Evolutionary conservation across 163 green algal genomes (phyloP), one percentile per base, ranked within the genome.

Genomic region (Chlamydomonas reinhardtii): DNA sequence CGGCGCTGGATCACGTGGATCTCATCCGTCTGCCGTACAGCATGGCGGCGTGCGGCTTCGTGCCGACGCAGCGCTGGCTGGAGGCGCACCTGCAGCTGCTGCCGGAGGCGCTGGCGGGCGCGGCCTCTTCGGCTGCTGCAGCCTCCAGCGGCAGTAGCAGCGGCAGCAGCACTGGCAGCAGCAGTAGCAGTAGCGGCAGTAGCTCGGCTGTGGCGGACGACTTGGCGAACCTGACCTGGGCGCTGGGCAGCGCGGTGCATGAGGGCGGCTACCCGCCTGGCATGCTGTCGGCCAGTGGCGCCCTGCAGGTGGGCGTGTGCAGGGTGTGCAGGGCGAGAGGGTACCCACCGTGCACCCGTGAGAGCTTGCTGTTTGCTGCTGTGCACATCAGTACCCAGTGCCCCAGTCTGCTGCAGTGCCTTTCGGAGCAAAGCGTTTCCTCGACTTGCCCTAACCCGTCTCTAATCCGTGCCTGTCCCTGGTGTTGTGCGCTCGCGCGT

Each of bases 181-280:
- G 12, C 52, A 64, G 43, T 56, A 34, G 8, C 54, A 24, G 14
- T 35, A 25, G 19, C 75, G 24, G 32, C 22, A 39, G 9, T 31
- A 48, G 11, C 74, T 32, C 61, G 64, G 62, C 39, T 39, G 37
- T 35, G 34, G 76, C 64, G 64, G 65, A 24, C 17, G 66, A 85
- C 48, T 32, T 85, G 19, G 65, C 77, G 5, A 76, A 76, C 48
- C 68, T 85, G 66, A 31, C 48, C 27, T 85, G 77, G 77, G 66
- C 66, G 0, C 66, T 85, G 11, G 77, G 77, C 16, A 68, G 43
- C 9, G 66, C 66, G 6, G 31, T 85, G 17, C 77, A 85, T 20
- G 48, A 69, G 27, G 77, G 77, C 31, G 4, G 43, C 19, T 37
- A 70, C 31, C 77, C 77, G 29, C n/a, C 39, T 6, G 65, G 19